A percentile compares a stretch with the other conserved stretches of the same genome.
Evolutionary conservation across 176 grass and related monocot species (phyloP).

Genomic region (Canna indica): DNA sequence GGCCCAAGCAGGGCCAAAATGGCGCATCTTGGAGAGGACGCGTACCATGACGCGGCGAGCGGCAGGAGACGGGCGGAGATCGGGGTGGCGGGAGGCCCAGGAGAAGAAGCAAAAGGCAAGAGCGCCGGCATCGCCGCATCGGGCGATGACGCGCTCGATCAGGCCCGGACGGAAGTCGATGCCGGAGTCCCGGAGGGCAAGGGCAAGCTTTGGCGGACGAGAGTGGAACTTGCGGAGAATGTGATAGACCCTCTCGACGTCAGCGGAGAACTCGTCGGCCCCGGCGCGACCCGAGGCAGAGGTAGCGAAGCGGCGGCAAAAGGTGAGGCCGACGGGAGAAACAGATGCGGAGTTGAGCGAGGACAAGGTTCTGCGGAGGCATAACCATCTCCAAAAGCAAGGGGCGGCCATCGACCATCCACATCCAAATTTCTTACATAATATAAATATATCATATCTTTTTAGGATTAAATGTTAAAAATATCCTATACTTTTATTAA

Average conservation of each 20-base stretch:
- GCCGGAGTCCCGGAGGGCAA: constrained; percentile 42
- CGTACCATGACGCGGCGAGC: constrained; percentile 42
- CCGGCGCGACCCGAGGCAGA: constrained; percentile 16
- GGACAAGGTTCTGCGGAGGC: not conserved
- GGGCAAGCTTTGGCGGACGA: constrained; percentile 32
- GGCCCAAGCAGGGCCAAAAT: constrained; percentile 32
- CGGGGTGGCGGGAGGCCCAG: constrained; percentile 51
- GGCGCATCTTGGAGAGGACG: constrained; percentile 39
- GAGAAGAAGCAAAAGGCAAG: constrained; percentile 58
- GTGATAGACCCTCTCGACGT: constrained; percentile 45
- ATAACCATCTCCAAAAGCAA: not conserved
- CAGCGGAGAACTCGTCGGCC: constrained; percentile 18
- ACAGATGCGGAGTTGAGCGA: not conserved
- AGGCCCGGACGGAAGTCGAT: constrained; percentile 48
- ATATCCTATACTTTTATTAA: too few relatives aligned
- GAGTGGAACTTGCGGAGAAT: constrained; percentile 54
- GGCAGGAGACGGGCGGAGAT: constrained; percentile 37
- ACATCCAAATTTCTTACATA: too few relatives aligned
- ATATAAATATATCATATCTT: too few relatives aligned
- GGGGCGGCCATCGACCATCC: not conserved
- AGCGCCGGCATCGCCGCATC: constrained; percentile 46
- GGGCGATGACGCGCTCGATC: constrained; percentile 48
- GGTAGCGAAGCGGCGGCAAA: constrained; percentile 8
- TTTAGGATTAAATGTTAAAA: too few relatives aligned
- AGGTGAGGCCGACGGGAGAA: not conserved